Evolutionary conservation across 1,284 basidiomycete species (phyloP).

Genomic region (Boletus nobilissimus): DNA sequence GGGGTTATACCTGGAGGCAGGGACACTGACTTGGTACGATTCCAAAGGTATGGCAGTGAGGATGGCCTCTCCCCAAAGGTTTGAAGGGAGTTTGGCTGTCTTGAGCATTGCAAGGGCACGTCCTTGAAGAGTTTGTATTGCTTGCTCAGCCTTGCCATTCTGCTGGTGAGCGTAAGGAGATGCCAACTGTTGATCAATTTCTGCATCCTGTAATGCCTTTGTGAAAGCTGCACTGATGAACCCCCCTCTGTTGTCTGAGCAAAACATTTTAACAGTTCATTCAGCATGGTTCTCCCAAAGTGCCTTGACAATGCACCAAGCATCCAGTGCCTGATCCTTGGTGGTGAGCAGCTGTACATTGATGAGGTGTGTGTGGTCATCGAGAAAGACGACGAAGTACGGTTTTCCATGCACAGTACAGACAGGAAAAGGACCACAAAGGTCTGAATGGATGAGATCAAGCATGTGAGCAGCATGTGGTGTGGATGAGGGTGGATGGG

Average conservation of each 20-base stretch:
- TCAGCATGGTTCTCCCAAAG: neutral
- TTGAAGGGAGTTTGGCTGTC: rapidly evolving
- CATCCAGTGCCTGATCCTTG: neutral
- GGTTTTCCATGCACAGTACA: neutral
- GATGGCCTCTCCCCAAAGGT: neutral
- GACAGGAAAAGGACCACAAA: neutral
- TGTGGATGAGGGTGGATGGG: neutral
- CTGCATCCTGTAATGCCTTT: neutral
- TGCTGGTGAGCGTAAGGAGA: neutral
- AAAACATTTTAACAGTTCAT: neutral
- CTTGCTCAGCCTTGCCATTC: neutral
- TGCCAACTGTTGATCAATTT: neutral
- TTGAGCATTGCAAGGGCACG: neutral
- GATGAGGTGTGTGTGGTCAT: neutral
- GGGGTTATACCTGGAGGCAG: neutral
- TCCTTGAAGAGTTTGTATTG: neutral
- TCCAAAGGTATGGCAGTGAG: neutral
- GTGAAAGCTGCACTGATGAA: neutral
- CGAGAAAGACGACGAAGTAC: constrained; percentile 5
- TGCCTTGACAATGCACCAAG: neutral
- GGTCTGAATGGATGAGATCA: neutral
- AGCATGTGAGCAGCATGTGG: neutral
- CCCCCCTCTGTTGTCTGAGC: neutral
- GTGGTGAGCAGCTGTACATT: neutral
- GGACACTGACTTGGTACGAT: neutral